Evolutionary conservation across 139 green algal genomes (phyloP).

Genomic region (Tetraselmis striata): DNA sequence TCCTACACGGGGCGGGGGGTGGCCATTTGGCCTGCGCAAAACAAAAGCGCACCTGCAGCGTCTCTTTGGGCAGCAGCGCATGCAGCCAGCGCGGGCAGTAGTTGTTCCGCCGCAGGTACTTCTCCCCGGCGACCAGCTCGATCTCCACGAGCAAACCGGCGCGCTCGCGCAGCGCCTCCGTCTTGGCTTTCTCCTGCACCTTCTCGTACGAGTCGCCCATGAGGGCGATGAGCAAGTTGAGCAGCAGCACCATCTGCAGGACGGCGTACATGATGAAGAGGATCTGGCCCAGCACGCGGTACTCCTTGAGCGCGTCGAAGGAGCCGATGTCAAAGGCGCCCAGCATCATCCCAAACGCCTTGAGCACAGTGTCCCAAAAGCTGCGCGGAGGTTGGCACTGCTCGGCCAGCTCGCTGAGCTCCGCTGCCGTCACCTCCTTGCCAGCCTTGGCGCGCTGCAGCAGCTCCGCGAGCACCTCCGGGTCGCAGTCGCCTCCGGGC

Average conservation of each 20-base stretch:
- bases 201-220: constrained; percentile 10
- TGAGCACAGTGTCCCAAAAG: background rate
- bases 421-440: too few species aligned
- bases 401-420: constrained; percentile 26
- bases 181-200: constrained; percentile 3
- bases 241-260: background rate
- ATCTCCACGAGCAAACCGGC: background rate
- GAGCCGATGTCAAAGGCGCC: background rate
- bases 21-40: too few species aligned
- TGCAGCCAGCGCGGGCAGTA: constrained; percentile 5
- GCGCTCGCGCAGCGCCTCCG: background rate
- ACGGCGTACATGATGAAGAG: background rate
- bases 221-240: constrained; percentile 5
- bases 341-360: background rate
- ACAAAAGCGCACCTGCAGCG: background rate
- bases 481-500: constrained; percentile 4
- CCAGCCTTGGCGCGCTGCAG: constrained; percentile 32
- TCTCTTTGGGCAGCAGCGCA: background rate
- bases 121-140: background rate
- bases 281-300: background rate
- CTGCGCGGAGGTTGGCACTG: constrained; percentile 17
- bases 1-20: too few species aligned
- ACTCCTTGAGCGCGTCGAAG: background rate
- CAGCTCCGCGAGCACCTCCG: constrained; percentile 42
- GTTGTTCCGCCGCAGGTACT: constrained; percentile 25